phyloP scores from a whole-genome alignment of 2,329 filamentous ascomycete genomes.

The Calonectria fujianensis region DNA sequence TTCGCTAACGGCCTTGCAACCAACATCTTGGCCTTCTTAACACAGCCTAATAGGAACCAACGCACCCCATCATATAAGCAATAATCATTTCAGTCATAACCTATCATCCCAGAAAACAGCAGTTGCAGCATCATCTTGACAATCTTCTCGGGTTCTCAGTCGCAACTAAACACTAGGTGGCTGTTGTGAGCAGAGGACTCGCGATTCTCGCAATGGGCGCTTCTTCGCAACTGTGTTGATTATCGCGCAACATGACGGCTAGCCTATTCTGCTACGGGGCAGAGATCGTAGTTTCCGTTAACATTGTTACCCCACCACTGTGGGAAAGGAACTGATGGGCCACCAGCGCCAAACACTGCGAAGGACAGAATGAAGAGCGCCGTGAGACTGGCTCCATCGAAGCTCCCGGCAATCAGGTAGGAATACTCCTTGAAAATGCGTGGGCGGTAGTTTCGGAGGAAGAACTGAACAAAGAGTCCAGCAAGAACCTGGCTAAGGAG shows the following conservation, averaged over 20 bases:
- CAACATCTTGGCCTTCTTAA: not conserved
- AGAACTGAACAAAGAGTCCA: slow-evolving; percentile 71
- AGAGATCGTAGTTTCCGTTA: slow-evolving; percentile 69
- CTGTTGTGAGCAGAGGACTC: slow-evolving; percentile 14
- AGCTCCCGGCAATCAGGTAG: slow-evolving; percentile 72
- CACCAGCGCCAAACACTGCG: slow-evolving; percentile 73
- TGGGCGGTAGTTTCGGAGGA: slow-evolving; percentile 71
- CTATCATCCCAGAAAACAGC: not conserved
- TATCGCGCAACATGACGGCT: not conserved
- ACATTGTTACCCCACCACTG: slow-evolving; percentile 74
- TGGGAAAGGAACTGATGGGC: slow-evolving; percentile 66
- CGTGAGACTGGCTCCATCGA: slow-evolving; percentile 69
- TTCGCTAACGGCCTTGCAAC: not conserved
- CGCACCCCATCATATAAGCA: not conserved
- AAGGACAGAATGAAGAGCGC: slow-evolving; percentile 73
- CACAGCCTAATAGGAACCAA: not conserved
- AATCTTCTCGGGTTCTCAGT: not conserved
- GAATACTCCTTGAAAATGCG: slow-evolving; percentile 72
- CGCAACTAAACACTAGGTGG: slow-evolving; percentile 24
- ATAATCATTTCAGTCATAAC: not conserved
- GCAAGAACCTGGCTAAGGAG: slow-evolving; percentile 66
- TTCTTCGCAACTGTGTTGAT: not conserved
- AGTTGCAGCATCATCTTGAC: not conserved
- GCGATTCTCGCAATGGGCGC: not conserved
- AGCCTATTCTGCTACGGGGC: slow-evolving; percentile 61